These are phyloP conservation scores for Berkeleyomyces rouxiae DNA, from an alignment of 2,329 filamentous ascomycete species.

Conservation along the genomic window DNA sequence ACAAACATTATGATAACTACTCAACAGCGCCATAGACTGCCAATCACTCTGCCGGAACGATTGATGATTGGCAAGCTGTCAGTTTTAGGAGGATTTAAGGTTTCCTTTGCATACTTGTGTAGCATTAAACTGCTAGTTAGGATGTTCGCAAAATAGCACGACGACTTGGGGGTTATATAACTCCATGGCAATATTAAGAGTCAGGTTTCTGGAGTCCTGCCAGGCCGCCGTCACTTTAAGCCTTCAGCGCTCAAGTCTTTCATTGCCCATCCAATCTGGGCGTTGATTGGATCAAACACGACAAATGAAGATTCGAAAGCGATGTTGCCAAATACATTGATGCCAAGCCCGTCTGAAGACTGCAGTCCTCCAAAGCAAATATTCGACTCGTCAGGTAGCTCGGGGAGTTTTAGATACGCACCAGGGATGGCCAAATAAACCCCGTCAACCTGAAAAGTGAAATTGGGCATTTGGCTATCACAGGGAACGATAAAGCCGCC, in stretches of 20 bases:
- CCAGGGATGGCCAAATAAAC: conserved; percentile 42
- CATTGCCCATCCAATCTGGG: conserved; percentile 6
- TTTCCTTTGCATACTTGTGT: too few species aligned
- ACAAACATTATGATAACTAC: too few species aligned
- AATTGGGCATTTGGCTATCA: conserved; percentile 28
- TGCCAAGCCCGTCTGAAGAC: conserved; percentile 26
- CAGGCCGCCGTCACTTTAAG: too few species aligned
- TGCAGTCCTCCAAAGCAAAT: conserved; percentile 55
- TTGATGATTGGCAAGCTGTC: too few species aligned
- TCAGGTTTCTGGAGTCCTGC: too few species aligned
- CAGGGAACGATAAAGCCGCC: conserved; percentile 35
- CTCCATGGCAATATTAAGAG: too few species aligned
- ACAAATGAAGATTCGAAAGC: conserved; percentile 46
- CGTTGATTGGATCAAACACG: conserved; percentile 40
- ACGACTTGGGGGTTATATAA: too few species aligned
- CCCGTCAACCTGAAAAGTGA: conserved; percentile 39
- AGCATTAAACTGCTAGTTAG: too few species aligned
- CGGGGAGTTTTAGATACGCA: conserved; percentile 34
- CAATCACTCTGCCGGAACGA: too few species aligned
- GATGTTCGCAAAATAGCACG: too few species aligned
- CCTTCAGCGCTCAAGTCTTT: background rate
- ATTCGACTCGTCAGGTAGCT: conserved; percentile 26
- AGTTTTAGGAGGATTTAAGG: too few species aligned
- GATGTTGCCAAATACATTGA: conserved; percentile 46
- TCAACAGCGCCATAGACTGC: too few species aligned